A percentile compares a stretch with the other conserved stretches of the same genome.
Evolutionary conservation across 768 basidiomycete species (phyloP).

Genomic region (Podaxis carcinomalis): DNA sequence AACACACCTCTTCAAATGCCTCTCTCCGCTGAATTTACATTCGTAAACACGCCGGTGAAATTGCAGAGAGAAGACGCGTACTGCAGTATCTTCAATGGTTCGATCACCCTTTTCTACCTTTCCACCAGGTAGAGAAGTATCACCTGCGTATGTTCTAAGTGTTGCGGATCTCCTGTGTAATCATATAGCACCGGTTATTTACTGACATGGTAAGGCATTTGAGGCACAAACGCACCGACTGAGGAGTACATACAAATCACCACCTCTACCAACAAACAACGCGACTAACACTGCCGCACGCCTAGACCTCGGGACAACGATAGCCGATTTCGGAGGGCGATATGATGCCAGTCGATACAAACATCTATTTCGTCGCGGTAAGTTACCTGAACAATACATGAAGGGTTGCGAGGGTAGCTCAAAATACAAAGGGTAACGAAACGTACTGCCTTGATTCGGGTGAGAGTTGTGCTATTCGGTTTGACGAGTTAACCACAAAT

Average conservation of each 20-base stretch:
- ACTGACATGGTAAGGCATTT: neutral
- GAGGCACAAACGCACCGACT: conserved; percentile 54
- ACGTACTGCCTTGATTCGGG: conserved; percentile 46
- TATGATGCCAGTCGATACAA: conserved; percentile 51
- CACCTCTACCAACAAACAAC: conserved; percentile 77
- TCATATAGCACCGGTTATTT: neutral
- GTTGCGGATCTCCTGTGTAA: conserved; percentile 64
- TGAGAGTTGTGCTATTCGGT: conserved; percentile 42
- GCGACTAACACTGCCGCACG: conserved; percentile 80
- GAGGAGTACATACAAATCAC: conserved; percentile 84
- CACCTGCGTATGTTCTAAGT: conserved; percentile 76
- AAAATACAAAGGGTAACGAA: neutral
- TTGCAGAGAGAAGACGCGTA: conserved; percentile 31
- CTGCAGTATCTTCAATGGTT: conserved; percentile 77
- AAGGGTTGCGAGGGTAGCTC: neutral
- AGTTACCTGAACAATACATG: neutral
- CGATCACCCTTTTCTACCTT: conserved; percentile 67
- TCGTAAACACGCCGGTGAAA: neutral
- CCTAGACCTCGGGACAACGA: conserved; percentile 50
- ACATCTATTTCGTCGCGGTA: conserved; percentile 36
- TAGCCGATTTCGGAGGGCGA: conserved; percentile 31
- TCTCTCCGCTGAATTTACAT: conserved; percentile 59
- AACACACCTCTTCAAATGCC: conserved; percentile 80
- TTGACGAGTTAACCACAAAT: conserved; percentile 27
- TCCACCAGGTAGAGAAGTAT: conserved; percentile 87